Percentiles rank a stretch among this genome's conserved stretches.
These are phyloP conservation scores for Paramecium sexaurelia DNA, from an alignment of 73 alveolate genomes.

Conservation along the genomic window DNA sequence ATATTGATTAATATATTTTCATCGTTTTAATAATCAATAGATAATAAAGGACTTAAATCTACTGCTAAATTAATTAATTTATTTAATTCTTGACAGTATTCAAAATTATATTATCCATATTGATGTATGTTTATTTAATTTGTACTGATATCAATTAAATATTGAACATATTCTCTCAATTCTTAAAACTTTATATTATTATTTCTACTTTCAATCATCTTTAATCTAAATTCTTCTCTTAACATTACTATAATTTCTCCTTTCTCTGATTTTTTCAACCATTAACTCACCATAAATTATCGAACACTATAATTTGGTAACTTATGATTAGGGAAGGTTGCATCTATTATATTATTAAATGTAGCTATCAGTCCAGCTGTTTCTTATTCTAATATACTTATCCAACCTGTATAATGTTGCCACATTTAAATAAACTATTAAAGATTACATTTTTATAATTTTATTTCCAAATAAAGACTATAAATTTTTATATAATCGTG, in stretches of 20 bases:
- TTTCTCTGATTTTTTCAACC: neutral
- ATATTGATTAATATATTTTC: neutral
- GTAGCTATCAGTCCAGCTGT: neutral
- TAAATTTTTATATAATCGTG: neutral
- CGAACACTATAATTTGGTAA: neutral
- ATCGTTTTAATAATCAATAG: neutral
- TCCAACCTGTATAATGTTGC: neutral
- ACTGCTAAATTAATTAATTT: neutral
- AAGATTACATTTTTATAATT: neutral
- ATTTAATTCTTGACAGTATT: neutral
- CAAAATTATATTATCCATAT: neutral
- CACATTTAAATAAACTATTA: neutral
- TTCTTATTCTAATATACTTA: neutral
- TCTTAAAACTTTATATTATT: neutral
- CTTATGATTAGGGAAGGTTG: neutral
- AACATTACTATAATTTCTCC: neutral
- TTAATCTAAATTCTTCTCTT: neutral
- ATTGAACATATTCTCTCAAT: neutral
- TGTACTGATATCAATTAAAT: neutral
- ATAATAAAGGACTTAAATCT: neutral
- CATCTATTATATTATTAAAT: neutral
- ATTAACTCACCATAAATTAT: neutral
- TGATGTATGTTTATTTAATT: neutral
- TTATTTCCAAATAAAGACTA: neutral
- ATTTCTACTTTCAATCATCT: neutral